Evolutionary conservation across 2,329 filamentous ascomycete genomes (phyloP).

Genomic region (Rhytidhysteron rufulum): DNA sequence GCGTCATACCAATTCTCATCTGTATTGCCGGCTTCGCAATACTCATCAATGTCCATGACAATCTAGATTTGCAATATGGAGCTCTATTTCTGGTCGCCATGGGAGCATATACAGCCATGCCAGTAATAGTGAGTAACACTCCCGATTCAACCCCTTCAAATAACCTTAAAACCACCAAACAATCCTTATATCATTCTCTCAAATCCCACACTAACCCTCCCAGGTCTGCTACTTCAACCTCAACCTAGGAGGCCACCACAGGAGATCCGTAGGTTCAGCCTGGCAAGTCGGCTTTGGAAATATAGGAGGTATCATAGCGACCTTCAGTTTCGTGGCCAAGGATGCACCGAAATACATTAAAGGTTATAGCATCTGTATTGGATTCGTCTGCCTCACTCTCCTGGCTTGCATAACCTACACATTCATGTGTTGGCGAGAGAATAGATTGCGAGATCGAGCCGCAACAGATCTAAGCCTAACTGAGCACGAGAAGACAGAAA

Average conservation of each 20-base stretch:
- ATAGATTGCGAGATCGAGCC: slow-evolving; percentile 54
- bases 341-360: slow-evolving; percentile 67
- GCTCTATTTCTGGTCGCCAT: slow-evolving; percentile 78
- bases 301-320: slow-evolving; percentile 50
- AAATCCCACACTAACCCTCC: slow-evolving; percentile 11
- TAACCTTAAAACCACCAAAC: neutral
- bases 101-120: slow-evolving; percentile 84
- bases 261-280: slow-evolving; percentile 45
- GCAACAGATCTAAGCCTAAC: slow-evolving; percentile 49
- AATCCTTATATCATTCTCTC: neutral
- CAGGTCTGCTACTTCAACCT: slow-evolving; percentile 55
- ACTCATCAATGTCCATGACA: slow-evolving; percentile 66
- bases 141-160: too few species aligned
- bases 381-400: slow-evolving; percentile 66
- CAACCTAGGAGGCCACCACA: slow-evolving; percentile 51
- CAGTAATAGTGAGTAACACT: too few species aligned
- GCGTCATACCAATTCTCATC: slow-evolving; percentile 64
- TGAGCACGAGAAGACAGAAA: slow-evolving; percentile 58
- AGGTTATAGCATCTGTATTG: slow-evolving; percentile 75
- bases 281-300: slow-evolving; percentile 51
- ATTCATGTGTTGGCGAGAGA: slow-evolving; percentile 55
- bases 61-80: slow-evolving; percentile 66
- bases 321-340: slow-evolving; percentile 46
- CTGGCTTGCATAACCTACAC: slow-evolving; percentile 60
- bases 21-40: slow-evolving; percentile 72